phyloP scores from a whole-genome alignment of 139 green algal species.

The Coccomyxa sp. region DNA sequence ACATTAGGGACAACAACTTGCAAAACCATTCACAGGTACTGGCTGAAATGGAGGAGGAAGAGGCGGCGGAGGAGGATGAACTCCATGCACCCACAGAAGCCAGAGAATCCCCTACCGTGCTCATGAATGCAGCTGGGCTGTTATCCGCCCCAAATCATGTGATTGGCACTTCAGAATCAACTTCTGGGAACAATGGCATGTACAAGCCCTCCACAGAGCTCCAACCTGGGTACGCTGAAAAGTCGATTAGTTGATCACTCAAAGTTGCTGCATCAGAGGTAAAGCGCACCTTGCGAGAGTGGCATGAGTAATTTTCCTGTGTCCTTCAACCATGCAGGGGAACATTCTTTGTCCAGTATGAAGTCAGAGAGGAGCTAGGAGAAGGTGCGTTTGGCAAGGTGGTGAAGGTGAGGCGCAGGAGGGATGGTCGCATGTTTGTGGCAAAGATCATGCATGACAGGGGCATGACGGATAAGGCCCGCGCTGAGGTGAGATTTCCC shows the following conservation, averaged over 20 bases:
- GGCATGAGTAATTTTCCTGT: not conserved
- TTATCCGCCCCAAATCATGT: not conserved
- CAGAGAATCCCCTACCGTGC: not conserved
- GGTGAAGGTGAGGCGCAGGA: slow-evolving; percentile 17
- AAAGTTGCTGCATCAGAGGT: not conserved
- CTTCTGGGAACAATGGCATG: not conserved
- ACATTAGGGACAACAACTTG: not conserved
- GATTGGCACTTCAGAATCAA: not conserved
- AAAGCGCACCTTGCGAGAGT: not conserved
- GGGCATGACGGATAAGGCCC: slow-evolving; percentile 22
- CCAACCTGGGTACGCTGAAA: not conserved
- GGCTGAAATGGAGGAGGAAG: slow-evolving; percentile 12
- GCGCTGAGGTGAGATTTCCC: slow-evolving; percentile 9
- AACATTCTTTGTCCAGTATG: slow-evolving; percentile 24
- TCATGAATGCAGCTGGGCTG: not conserved
- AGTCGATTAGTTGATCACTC: no score
- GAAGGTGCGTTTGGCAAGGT: slow-evolving; percentile 49
- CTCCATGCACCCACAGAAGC: not conserved
- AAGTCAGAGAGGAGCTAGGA: slow-evolving; percentile 43
- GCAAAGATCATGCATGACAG: slow-evolving; percentile 43
- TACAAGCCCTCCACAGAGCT: not conserved
- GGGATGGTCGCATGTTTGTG: slow-evolving; percentile 42
- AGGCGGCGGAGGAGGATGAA: not conserved
- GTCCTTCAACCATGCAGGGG: slow-evolving; percentile 6
- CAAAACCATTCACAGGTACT: slow-evolving; percentile 3